Conservation (phyloP, 805 yeast genomes). For the Metahyphopichia silvanorum region DNA sequence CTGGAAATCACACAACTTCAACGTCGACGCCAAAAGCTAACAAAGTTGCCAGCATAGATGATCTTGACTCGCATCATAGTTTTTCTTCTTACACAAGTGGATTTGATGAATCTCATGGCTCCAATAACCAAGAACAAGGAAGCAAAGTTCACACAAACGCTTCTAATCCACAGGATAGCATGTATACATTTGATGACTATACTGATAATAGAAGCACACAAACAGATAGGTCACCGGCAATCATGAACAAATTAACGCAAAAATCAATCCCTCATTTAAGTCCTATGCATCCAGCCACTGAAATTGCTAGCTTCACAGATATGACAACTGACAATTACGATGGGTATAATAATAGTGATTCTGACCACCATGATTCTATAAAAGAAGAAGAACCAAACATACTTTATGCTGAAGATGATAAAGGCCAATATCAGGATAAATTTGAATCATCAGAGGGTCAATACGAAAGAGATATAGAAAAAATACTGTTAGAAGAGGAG, state of each 20-base stretch:
- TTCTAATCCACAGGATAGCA: constrained; percentile 13
- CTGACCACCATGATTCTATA: constrained; percentile 2
- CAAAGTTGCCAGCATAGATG: constrained; percentile 7
- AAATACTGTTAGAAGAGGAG: constrained; percentile 13
- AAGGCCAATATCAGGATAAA: not conserved
- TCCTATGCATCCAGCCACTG: constrained; percentile 1
- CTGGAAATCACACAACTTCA: constrained; percentile 18
- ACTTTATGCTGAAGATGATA: constrained; percentile 9
- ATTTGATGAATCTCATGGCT: constrained; percentile 15
- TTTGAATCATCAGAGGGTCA: not conserved
- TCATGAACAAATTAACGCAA: not conserved
- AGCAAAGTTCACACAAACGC: not conserved
- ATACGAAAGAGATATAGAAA: constrained; percentile 10
- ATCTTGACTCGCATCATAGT: constrained; percentile 10
- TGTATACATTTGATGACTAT: constrained; percentile 33
- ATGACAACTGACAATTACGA: not conserved
- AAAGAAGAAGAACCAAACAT: constrained; percentile 11
- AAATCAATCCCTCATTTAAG: constrained; percentile 1
- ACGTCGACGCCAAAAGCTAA: constrained; percentile 37
- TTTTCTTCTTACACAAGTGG: constrained; percentile 34
- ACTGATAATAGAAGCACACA: constrained; percentile 10
- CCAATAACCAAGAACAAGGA: not conserved
- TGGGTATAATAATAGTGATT: not conserved
- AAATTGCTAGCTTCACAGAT: not conserved
- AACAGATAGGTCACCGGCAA: not conserved